Base-by-base conservation (phyloP, 768 basidiomycete species). In the Boletales sp. region DNA sequence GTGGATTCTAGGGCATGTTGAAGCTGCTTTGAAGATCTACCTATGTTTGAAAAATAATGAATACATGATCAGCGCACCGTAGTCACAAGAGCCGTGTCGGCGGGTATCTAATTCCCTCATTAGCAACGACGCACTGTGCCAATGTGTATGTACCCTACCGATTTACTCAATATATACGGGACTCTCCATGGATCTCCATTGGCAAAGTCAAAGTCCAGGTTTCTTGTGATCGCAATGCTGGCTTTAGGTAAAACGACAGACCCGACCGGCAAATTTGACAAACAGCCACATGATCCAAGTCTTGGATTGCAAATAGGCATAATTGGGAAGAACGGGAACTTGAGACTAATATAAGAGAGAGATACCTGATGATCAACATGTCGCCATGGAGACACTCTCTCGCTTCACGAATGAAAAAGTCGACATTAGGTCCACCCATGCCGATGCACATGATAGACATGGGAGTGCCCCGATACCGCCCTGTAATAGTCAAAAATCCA, bases 341-440 rank as follows among this genome's bases (percentile, higher is more conserved):
- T 18, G 19, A 34, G 14, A 35, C 24, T 40, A 24, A 32, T 31
- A 48, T 5, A 17, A 44, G 40, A 10, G 43, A 29, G 14, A 24
- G 8, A 5, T 43, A 78, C 78, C 78, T 72, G 43, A 81, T 68
- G 51, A 80, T 71, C 44, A 77, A 64, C 73, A 80, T 73, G 49
- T 80, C 78, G 14, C 89, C 89, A 51, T 66, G 74, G 35, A 89
- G 65, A 56, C 84, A 83, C 66, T 90, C 90, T 53, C 88, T 76
- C 21, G 78, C 81, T 69, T 92, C 89, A 54, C 89, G 80, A 18
- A 92, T 79, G 64, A 91, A 89, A 69, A 91, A 92, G 66, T 92
- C 90, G 71, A 84, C 85, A 69, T 88, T 91, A 1, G 88, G 80
- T 51, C 71, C 74, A 17, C 90, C 90, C 90, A 91, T 92, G 12